phyloP scores from a whole-genome alignment of 2,329 filamentous ascomycete genomes.

The Penicillium sclerotigenum region DNA sequence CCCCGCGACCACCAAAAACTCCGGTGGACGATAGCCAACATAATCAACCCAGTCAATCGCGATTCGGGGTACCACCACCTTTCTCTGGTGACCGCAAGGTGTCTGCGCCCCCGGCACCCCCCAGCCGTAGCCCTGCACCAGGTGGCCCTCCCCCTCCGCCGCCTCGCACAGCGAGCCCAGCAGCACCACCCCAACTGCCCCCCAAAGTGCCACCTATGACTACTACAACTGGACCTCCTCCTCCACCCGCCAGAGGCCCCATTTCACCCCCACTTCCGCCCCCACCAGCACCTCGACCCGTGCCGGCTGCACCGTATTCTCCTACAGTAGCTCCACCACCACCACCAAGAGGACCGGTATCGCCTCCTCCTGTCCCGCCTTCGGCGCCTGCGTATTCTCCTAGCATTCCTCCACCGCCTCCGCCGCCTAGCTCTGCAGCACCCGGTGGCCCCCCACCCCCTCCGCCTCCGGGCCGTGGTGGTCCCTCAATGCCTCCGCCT shows the following conservation, averaged over 20 bases:
- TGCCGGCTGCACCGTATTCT: conserved; percentile 30
- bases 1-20: conserved; percentile 66
- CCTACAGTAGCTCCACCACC: conserved; percentile 44
- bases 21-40: conserved; percentile 65
- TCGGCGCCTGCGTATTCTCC: conserved; percentile 25
- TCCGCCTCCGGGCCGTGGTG: conserved; percentile 32
- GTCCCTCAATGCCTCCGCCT: conserved; percentile 16
- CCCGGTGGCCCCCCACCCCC: conserved; percentile 41
- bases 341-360: conserved; percentile 38
- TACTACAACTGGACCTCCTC: conserved; percentile 51
- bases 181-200: conserved; percentile 50
- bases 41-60: conserved; percentile 45
- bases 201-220: conserved; percentile 41
- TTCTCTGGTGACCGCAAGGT: conserved; percentile 65
- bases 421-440: conserved; percentile 22
- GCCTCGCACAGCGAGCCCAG: conserved; percentile 46
- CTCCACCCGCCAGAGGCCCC: conserved; percentile 51
- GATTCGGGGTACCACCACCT: conserved; percentile 75
- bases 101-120: conserved; percentile 68
- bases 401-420: conserved; percentile 43
- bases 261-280: conserved; percentile 47
- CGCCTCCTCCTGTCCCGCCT: conserved; percentile 30
- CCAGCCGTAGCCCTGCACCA: conserved; percentile 60
- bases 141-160: conserved; percentile 65
- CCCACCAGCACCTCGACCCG: conserved; percentile 16